These are phyloP conservation scores for Cavenderia fasciculata DNA, from an alignment of 78 protist species.

Conservation along the genomic window DNA sequence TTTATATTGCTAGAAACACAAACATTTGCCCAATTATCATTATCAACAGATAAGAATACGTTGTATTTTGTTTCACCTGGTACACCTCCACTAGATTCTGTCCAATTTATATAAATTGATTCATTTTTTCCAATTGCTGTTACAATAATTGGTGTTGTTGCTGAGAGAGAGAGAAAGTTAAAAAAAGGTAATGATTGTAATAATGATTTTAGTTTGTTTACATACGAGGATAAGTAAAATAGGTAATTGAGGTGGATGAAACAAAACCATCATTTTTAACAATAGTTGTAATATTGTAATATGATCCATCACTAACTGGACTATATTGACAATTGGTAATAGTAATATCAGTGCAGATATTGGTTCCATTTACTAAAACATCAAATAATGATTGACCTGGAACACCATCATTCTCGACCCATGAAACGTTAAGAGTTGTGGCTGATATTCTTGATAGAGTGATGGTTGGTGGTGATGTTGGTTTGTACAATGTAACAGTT, in stretches of 20 bases:
- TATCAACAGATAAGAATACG: background rate
- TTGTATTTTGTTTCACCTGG: background rate
- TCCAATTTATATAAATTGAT: constrained; percentile 1
- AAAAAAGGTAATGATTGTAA: too few species aligned
- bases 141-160: background rate
- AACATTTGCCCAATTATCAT: background rate
- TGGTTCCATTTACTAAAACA: too few species aligned
- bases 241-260: background rate
- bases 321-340: too few species aligned
- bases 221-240: background rate
- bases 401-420: too few species aligned
- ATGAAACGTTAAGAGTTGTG: too few species aligned
- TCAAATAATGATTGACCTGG: too few species aligned
- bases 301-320: background rate
- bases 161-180: too few species aligned
- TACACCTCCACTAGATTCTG: background rate
- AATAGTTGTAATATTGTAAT: too few species aligned
- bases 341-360: too few species aligned
- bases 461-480: too few species aligned
- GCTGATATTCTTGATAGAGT: too few species aligned
- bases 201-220: background rate
- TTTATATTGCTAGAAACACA: background rate
- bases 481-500: too few species aligned
- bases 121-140: background rate
- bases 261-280: background rate